These are phyloP conservation scores for Trichoderma sp. DNA, from an alignment of 2,329 filamentous ascomycete species.

Conservation along the genomic window DNA sequence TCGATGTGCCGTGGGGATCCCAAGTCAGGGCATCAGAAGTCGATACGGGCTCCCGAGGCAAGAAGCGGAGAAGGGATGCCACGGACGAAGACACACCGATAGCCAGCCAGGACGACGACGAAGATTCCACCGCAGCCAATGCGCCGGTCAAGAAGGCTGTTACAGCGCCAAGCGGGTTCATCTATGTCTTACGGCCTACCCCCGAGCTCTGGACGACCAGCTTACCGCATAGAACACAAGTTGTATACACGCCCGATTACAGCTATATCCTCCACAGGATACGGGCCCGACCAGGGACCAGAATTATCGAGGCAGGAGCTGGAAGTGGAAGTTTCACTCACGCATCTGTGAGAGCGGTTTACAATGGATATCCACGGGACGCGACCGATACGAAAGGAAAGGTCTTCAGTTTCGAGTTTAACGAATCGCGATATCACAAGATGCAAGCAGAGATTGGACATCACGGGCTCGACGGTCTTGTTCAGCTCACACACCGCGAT, in stretches of 20 bases:
- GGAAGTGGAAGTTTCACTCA: constrained; percentile 86
- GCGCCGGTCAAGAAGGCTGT: constrained; percentile 52
- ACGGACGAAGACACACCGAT: constrained; percentile 50
- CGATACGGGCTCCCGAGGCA: constrained; percentile 86
- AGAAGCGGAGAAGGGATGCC: constrained; percentile 62
- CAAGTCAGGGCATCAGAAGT: constrained; percentile 89
- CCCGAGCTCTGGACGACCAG: constrained; percentile 83
- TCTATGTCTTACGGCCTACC: constrained; percentile 77
- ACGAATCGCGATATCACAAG: constrained; percentile 71
- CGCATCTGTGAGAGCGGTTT: constrained; percentile 74
- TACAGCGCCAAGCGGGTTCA: constrained; percentile 68
- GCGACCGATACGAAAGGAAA: constrained; percentile 59
- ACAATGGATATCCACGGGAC: constrained; percentile 66
- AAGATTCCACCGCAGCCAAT: constrained; percentile 40
- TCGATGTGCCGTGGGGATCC: constrained; percentile 84
- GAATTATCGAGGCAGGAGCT: constrained; percentile 78
- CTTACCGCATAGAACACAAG: constrained; percentile 80
- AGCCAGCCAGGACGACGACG: constrained; percentile 42
- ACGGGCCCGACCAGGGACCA: constrained; percentile 71
- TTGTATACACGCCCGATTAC: constrained; percentile 86
- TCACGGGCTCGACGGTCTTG: constrained; percentile 67
- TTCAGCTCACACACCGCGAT: constrained; percentile 76
- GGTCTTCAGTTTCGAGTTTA: constrained; percentile 83
- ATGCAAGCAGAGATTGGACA: constrained; percentile 70
- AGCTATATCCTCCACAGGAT: constrained; percentile 81